Conservation (phyloP, 352 stramenopile species). For the Pythium plurisporium region DNA sequence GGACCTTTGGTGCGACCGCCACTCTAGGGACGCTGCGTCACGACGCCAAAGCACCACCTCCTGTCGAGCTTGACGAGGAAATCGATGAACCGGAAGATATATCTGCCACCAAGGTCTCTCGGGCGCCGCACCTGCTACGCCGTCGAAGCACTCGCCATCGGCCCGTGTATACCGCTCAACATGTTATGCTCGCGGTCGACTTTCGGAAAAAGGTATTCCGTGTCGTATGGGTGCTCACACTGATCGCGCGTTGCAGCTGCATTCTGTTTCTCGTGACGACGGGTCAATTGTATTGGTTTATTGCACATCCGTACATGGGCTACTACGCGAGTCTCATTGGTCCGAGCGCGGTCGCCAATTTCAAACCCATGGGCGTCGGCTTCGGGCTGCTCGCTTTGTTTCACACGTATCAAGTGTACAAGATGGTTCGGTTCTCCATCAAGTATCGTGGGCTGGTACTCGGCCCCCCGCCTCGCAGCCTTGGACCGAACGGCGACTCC, state of each 20-base stretch:
- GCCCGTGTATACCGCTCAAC: slow-evolving; percentile 4
- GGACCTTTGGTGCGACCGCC: too few species aligned
- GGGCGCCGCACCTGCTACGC: neutral
- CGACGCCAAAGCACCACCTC: too few species aligned
- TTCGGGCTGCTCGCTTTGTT: slow-evolving; percentile 2
- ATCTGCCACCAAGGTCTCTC: too few species aligned
- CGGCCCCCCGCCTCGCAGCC: neutral
- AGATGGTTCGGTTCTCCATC: slow-evolving; percentile 14
- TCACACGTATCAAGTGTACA: slow-evolving; percentile 3
- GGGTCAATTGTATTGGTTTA: slow-evolving; percentile 19
- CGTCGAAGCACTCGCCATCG: neutral
- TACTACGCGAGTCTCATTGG: slow-evolving; percentile 24
- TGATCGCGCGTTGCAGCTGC: neutral
- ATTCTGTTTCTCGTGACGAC: slow-evolving; percentile 10
- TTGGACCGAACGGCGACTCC: slow-evolving; percentile 1
- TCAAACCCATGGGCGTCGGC: slow-evolving; percentile 11
- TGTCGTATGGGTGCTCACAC: neutral
- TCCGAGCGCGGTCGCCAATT: slow-evolving; percentile 1
- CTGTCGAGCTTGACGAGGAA: too few species aligned
- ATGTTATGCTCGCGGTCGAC: slow-evolving; percentile 9
- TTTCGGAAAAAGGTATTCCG: neutral
- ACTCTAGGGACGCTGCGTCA: too few species aligned
- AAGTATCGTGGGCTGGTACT: slow-evolving; percentile 10
- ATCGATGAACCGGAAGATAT: too few species aligned
- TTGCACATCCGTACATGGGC: slow-evolving; percentile 25